Percentiles rank a stretch among this genome's conserved stretches.
These are phyloP conservation scores for Dipodascus albidus DNA, from an alignment of 805 yeast species.

Conservation along the genomic window DNA sequence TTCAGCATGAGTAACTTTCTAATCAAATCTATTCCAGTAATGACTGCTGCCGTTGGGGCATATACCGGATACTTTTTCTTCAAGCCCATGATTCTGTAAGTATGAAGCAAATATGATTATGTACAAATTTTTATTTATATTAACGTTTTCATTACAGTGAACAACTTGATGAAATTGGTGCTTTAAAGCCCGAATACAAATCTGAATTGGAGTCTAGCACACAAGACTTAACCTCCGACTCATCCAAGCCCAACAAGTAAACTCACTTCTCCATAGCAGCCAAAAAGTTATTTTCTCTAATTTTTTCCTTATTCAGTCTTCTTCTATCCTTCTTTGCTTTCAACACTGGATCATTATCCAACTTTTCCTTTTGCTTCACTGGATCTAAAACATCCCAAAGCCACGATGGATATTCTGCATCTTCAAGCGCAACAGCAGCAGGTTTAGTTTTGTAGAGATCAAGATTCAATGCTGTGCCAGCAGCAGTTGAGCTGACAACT, in stretches of 20 bases:
- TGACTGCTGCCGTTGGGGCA: neutral
- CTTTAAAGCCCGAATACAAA: constrained; percentile 13
- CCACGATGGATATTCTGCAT: constrained; percentile 90
- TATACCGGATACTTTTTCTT: constrained; percentile 8
- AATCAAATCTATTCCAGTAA: neutral
- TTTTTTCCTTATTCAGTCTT: constrained; percentile 51
- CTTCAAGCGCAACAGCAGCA: constrained; percentile 81
- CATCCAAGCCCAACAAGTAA: neutral
- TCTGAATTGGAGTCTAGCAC: constrained; percentile 2
- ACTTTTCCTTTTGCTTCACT: constrained; percentile 42
- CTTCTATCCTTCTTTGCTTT: constrained; percentile 62
- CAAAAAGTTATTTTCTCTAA: constrained; percentile 72
- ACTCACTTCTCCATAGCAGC: constrained; percentile 34
- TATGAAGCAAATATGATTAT: neutral
- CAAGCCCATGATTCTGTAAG: constrained; percentile 9
- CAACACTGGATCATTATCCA: constrained; percentile 50
- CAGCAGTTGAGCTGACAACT: constrained; percentile 32
- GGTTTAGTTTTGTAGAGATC: constrained; percentile 70
- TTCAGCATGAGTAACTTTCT: neutral
- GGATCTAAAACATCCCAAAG: constrained; percentile 76
- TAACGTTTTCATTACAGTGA: constrained; percentile 11
- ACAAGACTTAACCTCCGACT: neutral
- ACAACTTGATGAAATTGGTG: constrained; percentile 19
- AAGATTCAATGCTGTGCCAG: constrained; percentile 49
- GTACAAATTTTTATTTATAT: neutral